Evolutionary conservation across 345 rosid genomes (phyloP).

Genomic region (Mercurialis annua): DNA sequence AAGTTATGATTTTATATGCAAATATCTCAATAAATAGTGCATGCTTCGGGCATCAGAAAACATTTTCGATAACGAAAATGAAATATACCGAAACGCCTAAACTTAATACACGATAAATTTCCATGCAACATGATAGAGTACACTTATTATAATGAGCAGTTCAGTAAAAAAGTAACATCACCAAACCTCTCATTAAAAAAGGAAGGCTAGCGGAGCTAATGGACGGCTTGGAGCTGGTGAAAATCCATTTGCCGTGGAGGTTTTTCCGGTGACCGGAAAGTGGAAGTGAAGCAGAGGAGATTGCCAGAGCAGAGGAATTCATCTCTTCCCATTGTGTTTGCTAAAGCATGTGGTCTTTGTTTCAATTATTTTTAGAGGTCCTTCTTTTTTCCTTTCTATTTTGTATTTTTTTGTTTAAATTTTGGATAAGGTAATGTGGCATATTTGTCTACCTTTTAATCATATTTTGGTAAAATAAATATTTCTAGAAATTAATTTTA

Average conservation of each 20-base stretch:
- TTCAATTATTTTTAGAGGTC: not conserved
- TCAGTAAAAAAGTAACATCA: not conserved
- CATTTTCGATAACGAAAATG: no score
- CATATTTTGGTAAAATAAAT: no score
- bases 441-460: constrained; percentile 6
- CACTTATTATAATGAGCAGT: no score
- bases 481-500: no score
- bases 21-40: no score
- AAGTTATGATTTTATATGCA: no score
- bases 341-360: not conserved
- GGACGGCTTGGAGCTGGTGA: constrained; percentile 18
- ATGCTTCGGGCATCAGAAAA: no score
- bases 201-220: constrained; percentile 6
- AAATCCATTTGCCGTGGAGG: constrained; percentile 5
- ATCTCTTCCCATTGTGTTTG: constrained; percentile 42
- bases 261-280: constrained; percentile 5
- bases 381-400: constrained; percentile 3
- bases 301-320: constrained; percentile 33
- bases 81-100: no score
- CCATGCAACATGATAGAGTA: no score
- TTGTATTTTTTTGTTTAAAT: constrained; percentile 10
- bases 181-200: constrained; percentile 34
- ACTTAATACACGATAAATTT: no score
- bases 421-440: constrained; percentile 25
- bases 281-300: constrained; percentile 20